A percentile compares a stretch with the other conserved stretches of the same genome.
Evolutionary conservation across 345 rosid genomes (phyloP).

Genomic region (Kernera saxatilis): DNA sequence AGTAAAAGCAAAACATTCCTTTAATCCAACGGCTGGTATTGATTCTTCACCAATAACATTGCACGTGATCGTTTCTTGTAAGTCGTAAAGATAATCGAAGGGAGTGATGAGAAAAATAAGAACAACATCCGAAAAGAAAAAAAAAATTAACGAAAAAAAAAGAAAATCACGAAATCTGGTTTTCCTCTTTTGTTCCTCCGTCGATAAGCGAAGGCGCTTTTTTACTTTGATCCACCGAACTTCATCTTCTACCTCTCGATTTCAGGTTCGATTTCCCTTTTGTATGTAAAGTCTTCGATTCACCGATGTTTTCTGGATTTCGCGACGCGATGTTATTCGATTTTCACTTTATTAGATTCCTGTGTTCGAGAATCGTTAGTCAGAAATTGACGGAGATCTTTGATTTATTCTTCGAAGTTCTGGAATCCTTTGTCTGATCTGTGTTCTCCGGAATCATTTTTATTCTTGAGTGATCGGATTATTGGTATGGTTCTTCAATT

Average conservation of each 20-base stretch:
- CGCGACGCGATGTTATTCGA: background rate
- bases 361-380: background rate
- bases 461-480: background rate
- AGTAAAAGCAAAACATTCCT: background rate
- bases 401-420: background rate
- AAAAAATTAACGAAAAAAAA: background rate
- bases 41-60: background rate
- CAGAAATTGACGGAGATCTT: background rate
- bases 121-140: background rate
- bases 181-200: background rate
- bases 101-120: background rate
- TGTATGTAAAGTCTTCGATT: background rate
- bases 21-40: conserved; percentile 14
- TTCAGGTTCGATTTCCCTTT: background rate
- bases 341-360: background rate
- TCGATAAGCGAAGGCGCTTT: background rate
- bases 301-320: background rate
- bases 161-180: conserved; percentile 2
- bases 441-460: background rate
- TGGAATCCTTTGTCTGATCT: background rate
- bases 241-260: conserved; percentile 10
- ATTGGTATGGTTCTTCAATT: background rate
- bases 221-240: conserved; percentile 2
- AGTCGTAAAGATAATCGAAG: background rate
- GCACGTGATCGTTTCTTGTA: background rate